These are phyloP conservation scores for Claviceps digitariae DNA, from an alignment of 2,329 filamentous ascomycete species.

Conservation along the genomic window DNA sequence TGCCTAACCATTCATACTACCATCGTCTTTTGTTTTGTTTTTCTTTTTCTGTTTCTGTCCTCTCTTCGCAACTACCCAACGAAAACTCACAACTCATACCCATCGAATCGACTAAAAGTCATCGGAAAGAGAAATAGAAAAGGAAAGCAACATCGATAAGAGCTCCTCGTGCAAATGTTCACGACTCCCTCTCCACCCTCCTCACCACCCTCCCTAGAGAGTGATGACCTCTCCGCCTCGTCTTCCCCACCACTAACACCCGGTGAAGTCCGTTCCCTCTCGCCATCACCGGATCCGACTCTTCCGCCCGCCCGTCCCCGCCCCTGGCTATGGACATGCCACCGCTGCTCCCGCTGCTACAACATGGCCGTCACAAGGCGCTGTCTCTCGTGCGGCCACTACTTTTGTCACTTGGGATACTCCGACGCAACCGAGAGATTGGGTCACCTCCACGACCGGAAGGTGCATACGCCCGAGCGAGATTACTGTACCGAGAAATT, in stretches of 20 bases:
- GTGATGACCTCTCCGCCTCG: too few relatives aligned
- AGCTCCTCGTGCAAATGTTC: background rate
- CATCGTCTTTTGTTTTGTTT: too few relatives aligned
- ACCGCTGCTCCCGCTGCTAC: constrained; percentile 16
- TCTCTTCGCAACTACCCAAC: too few relatives aligned
- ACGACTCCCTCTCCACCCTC: background rate
- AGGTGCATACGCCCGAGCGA: too few relatives aligned
- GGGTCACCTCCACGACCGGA: too few relatives aligned
- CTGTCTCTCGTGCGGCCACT: constrained; percentile 26
- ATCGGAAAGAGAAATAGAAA: background rate
- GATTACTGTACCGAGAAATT: constrained; percentile 16
- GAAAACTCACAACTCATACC: too few relatives aligned
- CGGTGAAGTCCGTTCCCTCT: background rate
- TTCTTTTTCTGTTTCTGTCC: too few relatives aligned
- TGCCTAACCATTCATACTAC: too few relatives aligned
- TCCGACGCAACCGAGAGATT: too few relatives aligned
- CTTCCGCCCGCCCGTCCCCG: constrained; percentile 2
- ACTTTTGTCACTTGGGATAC: constrained; percentile 21
- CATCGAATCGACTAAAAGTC: too few relatives aligned
- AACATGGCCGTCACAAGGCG: constrained; percentile 20
- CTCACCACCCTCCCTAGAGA: background rate
- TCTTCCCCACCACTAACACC: background rate
- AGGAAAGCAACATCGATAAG: background rate
- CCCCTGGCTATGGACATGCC: constrained; percentile 22
- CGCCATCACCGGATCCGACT: too few relatives aligned